Conservation (phyloP, 352 stramenopile species). For the Globisporangium ultimum region DNA sequence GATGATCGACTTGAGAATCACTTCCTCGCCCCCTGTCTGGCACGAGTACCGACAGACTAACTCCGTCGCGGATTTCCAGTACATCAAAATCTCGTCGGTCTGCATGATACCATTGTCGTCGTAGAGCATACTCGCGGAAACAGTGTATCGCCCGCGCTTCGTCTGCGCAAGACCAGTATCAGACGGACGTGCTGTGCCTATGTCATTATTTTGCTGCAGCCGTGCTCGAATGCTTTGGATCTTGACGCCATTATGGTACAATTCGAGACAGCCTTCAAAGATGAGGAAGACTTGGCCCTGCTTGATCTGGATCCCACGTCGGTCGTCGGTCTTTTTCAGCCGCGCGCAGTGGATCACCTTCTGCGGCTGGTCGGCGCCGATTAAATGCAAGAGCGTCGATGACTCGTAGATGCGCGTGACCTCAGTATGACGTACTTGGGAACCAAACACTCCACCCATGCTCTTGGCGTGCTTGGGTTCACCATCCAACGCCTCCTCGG, state of each 20-base stretch:
- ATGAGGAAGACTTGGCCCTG: conserved; percentile 45
- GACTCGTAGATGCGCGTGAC: conserved; percentile 47
- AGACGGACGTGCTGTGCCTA: background rate
- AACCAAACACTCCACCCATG: conserved; percentile 56
- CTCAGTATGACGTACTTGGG: conserved; percentile 30
- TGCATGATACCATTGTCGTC: conserved; percentile 25
- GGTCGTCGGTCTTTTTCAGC: conserved; percentile 39
- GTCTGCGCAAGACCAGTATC: conserved; percentile 11
- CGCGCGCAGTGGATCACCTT: conserved; percentile 44
- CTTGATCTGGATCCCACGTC: conserved; percentile 22
- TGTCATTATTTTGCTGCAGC: conserved; percentile 15
- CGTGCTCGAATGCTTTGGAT: conserved; percentile 34
- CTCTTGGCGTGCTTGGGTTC: conserved; percentile 10
- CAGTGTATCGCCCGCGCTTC: conserved; percentile 18
- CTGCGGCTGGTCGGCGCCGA: conserved; percentile 45
- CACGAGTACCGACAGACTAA: conserved; percentile 64
- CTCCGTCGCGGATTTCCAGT: conserved; percentile 56
- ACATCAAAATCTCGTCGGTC: conserved; percentile 54
- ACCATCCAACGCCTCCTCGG: conserved; percentile 12
- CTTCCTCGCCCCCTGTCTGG: conserved; percentile 50
- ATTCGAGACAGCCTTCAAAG: conserved; percentile 46
- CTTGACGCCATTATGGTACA: conserved; percentile 45
- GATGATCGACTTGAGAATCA: conserved; percentile 60
- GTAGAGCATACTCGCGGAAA: conserved; percentile 17
- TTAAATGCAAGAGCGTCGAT: conserved; percentile 61